Percentiles rank a stretch among this genome's conserved stretches.
These are phyloP conservation scores for Ophiostoma populinum DNA, from an alignment of 2,329 filamentous ascomycete species.

Conservation along the genomic window DNA sequence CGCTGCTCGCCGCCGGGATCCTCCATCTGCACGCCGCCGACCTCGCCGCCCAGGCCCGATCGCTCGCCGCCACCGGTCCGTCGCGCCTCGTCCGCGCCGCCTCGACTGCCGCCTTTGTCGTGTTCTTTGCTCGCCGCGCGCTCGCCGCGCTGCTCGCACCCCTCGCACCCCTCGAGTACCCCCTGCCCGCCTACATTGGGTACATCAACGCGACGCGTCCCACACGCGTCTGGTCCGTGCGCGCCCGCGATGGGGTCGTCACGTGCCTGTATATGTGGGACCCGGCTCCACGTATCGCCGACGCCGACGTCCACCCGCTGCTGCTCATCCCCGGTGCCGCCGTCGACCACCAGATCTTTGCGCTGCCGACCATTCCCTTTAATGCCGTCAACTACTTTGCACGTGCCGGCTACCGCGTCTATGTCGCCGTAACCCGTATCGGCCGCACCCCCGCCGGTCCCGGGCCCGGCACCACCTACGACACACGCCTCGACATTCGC, in stretches of 20 bases:
- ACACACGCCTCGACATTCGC: conserved; percentile 39
- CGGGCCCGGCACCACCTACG: conserved; percentile 39
- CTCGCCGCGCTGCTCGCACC: conserved; percentile 36
- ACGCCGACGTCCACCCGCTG: conserved; percentile 25
- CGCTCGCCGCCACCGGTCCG: conserved; percentile 32
- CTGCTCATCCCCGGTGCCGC: conserved; percentile 45
- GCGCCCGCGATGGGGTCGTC: conserved; percentile 32
- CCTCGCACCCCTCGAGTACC: conserved; percentile 38
- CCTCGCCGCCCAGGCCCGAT: conserved; percentile 37
- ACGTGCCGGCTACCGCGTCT: conserved; percentile 41
- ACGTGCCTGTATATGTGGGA: conserved; percentile 41
- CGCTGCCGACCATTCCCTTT: conserved; percentile 43
- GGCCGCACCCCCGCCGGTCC: conserved; percentile 32
- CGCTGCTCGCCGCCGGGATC: conserved; percentile 36
- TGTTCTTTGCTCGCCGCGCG: conserved; percentile 37
- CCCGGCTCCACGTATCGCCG: conserved; percentile 24
- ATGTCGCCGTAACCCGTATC: conserved; percentile 39
- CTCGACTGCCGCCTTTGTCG: conserved; percentile 32
- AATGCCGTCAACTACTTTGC: conserved; percentile 48
- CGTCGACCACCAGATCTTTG: conserved; percentile 46
- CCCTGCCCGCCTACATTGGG: conserved; percentile 26
- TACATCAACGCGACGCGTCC: conserved; percentile 35
- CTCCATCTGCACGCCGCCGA: conserved; percentile 36
- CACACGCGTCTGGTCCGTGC: conserved; percentile 25
- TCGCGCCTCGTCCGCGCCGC: conserved; percentile 25